Percentiles rank a stretch among this genome's conserved stretches.
Evolutionary conservation across 2,329 filamentous ascomycete genomes (phyloP).

Genomic region (Cyclaneusma minus): DNA sequence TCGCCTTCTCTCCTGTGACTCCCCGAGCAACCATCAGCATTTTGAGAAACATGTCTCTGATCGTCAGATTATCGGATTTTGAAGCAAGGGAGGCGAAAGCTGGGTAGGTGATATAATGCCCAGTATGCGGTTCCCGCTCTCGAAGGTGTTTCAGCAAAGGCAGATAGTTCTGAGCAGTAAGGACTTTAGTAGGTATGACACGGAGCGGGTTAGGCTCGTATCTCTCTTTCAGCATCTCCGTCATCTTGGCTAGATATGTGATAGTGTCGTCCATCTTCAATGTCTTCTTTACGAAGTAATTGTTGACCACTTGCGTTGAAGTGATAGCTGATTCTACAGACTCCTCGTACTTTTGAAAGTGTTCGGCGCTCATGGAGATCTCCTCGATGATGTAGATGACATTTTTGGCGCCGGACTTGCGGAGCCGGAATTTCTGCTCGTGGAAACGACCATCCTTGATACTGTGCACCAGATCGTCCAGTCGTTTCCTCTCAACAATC

Average conservation of each 20-base stretch:
- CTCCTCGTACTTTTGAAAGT: constrained; percentile 43
- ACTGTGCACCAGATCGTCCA: constrained; percentile 65
- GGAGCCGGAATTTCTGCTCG: constrained; percentile 71
- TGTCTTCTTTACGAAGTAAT: constrained; percentile 66
- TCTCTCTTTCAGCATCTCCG: constrained; percentile 45
- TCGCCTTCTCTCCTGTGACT: constrained; percentile 60
- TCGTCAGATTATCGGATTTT: constrained; percentile 59
- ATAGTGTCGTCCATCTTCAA: constrained; percentile 65
- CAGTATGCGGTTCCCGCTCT: constrained; percentile 28
- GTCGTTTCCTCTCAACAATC: constrained; percentile 66
- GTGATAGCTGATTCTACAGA: constrained; percentile 58
- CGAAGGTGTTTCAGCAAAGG: constrained; percentile 44
- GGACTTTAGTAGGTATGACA: constrained; percentile 48
- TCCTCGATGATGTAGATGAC: constrained; percentile 70
- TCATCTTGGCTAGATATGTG: constrained; percentile 59
- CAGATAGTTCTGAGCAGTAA: constrained; percentile 51
- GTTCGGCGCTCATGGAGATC: constrained; percentile 40
- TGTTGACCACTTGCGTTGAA: constrained; percentile 63
- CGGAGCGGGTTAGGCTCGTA: constrained; percentile 44
- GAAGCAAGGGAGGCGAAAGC: constrained; percentile 59
- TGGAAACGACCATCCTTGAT: constrained; percentile 74
- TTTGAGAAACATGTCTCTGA: constrained; percentile 64
- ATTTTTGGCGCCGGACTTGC: constrained; percentile 56
- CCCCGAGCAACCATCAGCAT: constrained; percentile 75
- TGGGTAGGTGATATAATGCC: constrained; percentile 51